Base-by-base conservation (phyloP, 495 filamentous ascomycete species). In the Melanomma pulvis-pyrius region DNA sequence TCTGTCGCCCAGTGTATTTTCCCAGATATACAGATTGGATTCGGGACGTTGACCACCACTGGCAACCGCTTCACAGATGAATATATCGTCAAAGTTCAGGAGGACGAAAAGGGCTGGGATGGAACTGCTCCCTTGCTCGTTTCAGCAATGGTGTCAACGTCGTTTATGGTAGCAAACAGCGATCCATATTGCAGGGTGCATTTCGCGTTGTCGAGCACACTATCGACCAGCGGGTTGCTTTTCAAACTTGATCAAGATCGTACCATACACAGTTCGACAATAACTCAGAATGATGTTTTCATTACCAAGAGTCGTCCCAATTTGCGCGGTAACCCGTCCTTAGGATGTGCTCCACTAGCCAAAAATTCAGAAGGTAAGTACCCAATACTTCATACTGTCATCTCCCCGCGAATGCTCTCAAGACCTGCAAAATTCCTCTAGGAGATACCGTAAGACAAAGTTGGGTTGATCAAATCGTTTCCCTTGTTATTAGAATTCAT, bases 241-340 rank as follows among this genome's bases (percentile, higher is more conserved):
- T 26, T 4, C 19, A 41, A 41, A 29, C 25, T 39, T 28, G 56
- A 25, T 5, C 1, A 22, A 9, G 2, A 4, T 2, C 55, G 41
- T 22, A n/a, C 24, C 9, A 13, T 59, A 1, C 36, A 59, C 26
- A 26, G 25, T 17, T 59, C 55, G 5, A 17, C 7, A 2, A 6
- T 59, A 1, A 32, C 15, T 24, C 8, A 59, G 15, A 44, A 24
- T 8, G 55, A 59, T 26, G 55, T 59, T 9, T 59, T 59, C 32
- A 28, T 59, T 8, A 59, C 55, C 1, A 59, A 44, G 24, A 17
- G 44, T 12, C 30, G 55, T 4, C 55, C 55, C 2, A 59, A 59
- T n/a, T 41, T 44, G 55, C 17, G 36, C 1, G 36, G 55, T 21
- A 1, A 46, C 19, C 34, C n/a, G 2, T 59, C 55, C 2, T n/a